These are phyloP conservation scores for Terfezia claveryi DNA, from an alignment of 495 filamentous ascomycete genomes.

Conservation along the genomic window DNA sequence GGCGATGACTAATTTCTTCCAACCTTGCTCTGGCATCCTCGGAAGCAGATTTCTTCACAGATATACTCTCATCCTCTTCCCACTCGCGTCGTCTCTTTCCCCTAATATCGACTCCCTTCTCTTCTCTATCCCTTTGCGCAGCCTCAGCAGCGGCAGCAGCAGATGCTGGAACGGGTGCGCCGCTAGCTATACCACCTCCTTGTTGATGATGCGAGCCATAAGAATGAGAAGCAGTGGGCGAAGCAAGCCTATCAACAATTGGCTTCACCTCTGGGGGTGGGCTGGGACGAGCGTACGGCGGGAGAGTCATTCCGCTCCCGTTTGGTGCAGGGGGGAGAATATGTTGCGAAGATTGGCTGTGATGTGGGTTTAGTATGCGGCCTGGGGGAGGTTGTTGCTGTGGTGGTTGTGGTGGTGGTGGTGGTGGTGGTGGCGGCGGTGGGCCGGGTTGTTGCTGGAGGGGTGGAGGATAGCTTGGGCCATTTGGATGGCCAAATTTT, in stretches of 20 bases:
- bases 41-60: constrained; percentile 56
- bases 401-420: constrained; percentile 30
- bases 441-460: background rate
- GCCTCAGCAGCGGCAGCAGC: constrained; percentile 54
- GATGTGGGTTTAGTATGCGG: constrained; percentile 48
- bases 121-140: constrained; percentile 59
- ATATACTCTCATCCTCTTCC: constrained; percentile 52
- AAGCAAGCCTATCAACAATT: constrained; percentile 64
- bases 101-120: constrained; percentile 27
- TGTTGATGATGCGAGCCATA: constrained; percentile 56
- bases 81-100: constrained; percentile 77
- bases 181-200: constrained; percentile 48
- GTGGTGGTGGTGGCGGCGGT: constrained; percentile 20
- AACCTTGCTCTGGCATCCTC: constrained; percentile 72
- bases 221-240: constrained; percentile 59
- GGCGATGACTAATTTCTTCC: constrained; percentile 55
- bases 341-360: constrained; percentile 22
- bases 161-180: constrained; percentile 50
- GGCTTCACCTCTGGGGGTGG: constrained; percentile 69
- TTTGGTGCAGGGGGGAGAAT: constrained; percentile 35
- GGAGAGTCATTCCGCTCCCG: constrained; percentile 24
- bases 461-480: constrained; percentile 10
- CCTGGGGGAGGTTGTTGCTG: constrained; percentile 31
- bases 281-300: constrained; percentile 28
- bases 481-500: constrained; percentile 26